phyloP scores from a whole-genome alignment of 1,139 yeast species.

The Taphrina confusa region DNA sequence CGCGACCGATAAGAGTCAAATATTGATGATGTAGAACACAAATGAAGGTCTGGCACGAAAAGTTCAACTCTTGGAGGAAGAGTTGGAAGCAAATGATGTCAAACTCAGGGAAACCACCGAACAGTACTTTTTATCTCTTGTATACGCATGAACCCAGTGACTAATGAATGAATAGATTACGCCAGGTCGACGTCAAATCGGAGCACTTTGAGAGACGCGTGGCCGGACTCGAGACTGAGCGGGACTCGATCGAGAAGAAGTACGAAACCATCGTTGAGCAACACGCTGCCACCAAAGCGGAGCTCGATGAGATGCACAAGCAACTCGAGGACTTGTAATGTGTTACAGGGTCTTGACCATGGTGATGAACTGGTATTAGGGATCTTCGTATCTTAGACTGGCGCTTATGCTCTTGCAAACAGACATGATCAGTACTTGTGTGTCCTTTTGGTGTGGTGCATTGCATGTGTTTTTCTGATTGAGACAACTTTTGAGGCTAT shows the following conservation, averaged over 20 bases:
- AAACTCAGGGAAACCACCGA: conserved; percentile 91
- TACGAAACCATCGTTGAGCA: conserved; percentile 83
- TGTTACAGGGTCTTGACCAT: too few relatives aligned
- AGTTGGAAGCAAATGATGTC: conserved; percentile 87
- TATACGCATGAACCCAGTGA: background rate
- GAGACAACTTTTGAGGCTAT: too few relatives aligned
- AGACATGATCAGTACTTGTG: too few relatives aligned
- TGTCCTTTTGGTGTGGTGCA: too few relatives aligned
- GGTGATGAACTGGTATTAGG: too few relatives aligned
- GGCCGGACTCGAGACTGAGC: conserved; percentile 85
- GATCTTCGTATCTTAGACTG: too few relatives aligned
- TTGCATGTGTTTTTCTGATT: too few relatives aligned
- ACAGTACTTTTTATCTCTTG: conserved; percentile 48
- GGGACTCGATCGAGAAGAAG: conserved; percentile 88
- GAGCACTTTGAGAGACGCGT: conserved; percentile 97
- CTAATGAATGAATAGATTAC: conserved; percentile 49
- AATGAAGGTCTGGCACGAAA: conserved; percentile 91
- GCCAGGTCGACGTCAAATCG: conserved; percentile 94
- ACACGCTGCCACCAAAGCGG: conserved; percentile 80
- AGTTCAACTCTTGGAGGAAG: conserved; percentile 89
- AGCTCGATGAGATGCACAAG: conserved; percentile 89
- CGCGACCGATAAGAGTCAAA: too few relatives aligned
- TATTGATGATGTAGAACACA: conserved; percentile 12
- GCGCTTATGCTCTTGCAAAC: too few relatives aligned
- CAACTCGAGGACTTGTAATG: conserved; percentile 64